Percentiles rank a stretch among this genome's conserved stretches.
phyloP scores from a whole-genome alignment of 2,329 filamentous ascomycete species.

The Penicillium janthinellum region DNA sequence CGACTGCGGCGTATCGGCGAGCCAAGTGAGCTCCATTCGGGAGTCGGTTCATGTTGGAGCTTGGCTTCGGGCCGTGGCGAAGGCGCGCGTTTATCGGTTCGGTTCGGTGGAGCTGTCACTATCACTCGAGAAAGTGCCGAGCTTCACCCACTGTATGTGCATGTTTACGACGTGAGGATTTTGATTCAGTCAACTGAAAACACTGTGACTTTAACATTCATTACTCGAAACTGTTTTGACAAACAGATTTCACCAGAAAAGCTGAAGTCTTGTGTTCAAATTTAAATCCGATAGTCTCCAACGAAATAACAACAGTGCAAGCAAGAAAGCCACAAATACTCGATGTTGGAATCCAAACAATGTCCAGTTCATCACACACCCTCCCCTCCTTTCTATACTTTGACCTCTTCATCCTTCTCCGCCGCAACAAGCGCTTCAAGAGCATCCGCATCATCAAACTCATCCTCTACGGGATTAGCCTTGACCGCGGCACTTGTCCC shows the following conservation, averaged over 20 bases:
- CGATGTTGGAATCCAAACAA: background rate
- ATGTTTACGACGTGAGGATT: no score
- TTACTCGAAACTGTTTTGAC: no score
- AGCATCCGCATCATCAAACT: conserved; percentile 48
- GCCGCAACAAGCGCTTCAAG: conserved; percentile 43
- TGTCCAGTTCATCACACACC: background rate
- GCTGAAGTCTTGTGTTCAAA: no score
- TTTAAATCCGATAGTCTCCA: no score
- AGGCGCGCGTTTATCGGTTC: background rate
- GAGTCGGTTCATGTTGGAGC: background rate
- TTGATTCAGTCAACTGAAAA: no score
- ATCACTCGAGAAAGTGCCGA: background rate
- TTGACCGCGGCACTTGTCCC: conserved; percentile 19
- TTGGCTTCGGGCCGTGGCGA: background rate
- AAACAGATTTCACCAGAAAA: no score
- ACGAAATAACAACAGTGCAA: background rate
- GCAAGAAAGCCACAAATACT: background rate
- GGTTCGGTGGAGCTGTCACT: background rate
- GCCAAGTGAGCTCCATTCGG: conserved; percentile 39
- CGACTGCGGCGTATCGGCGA: conserved; percentile 38
- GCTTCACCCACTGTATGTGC: background rate
- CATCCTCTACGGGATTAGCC: conserved; percentile 29
- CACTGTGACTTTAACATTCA: no score
- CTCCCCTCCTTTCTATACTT: background rate
- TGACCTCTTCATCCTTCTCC: conserved; percentile 16